Evolutionary conservation across 2,329 filamentous ascomycete genomes (phyloP).

Genomic region (Ascochyta pisi): DNA sequence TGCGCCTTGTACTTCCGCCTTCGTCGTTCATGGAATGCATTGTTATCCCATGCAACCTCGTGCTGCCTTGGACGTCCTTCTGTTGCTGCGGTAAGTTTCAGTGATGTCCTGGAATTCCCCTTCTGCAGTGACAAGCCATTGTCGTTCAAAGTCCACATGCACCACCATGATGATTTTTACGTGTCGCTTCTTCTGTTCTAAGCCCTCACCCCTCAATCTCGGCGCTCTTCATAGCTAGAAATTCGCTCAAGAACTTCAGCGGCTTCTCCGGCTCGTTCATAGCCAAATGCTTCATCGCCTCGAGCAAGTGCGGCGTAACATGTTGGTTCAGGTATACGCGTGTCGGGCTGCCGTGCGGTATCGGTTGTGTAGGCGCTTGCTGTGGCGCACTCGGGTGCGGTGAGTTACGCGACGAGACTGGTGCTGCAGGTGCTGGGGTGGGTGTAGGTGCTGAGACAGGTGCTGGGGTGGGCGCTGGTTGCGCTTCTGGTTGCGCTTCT

Average conservation of each 20-base stretch:
- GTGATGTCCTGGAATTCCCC: not conserved
- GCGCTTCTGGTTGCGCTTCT: not conserved
- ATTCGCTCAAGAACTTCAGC: slow-evolving; percentile 57
- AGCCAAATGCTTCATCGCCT: slow-evolving; percentile 60
- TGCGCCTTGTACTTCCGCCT: slow-evolving; percentile 4
- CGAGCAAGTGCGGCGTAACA: slow-evolving; percentile 58
- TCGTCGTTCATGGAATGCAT: not conserved
- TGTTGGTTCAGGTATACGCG: slow-evolving; percentile 58
- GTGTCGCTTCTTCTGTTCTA: not conserved
- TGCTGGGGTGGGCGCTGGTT: slow-evolving; percentile 14
- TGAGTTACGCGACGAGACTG: slow-evolving; percentile 43
- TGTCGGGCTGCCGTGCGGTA: slow-evolving; percentile 57
- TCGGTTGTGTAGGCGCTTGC: slow-evolving; percentile 46
- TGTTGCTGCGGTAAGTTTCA: not conserved
- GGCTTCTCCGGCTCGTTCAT: slow-evolving; percentile 60
- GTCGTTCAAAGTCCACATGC: slow-evolving; percentile 11
- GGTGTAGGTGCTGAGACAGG: slow-evolving; percentile 16
- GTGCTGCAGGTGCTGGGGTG: slow-evolving; percentile 20
- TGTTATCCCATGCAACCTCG: not conserved
- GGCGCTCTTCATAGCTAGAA: slow-evolving; percentile 55
- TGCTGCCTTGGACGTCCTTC: not conserved
- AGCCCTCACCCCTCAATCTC: slow-evolving; percentile 53
- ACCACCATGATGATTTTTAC: not conserved
- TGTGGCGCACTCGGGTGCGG: slow-evolving; percentile 39
- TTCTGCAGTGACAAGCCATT: not conserved